Evolutionary conservation across 2,329 filamentous ascomycete species (phyloP), one percentile per base, ranked within the genome.

Genomic region (Bipolaris sorokiniana): DNA sequence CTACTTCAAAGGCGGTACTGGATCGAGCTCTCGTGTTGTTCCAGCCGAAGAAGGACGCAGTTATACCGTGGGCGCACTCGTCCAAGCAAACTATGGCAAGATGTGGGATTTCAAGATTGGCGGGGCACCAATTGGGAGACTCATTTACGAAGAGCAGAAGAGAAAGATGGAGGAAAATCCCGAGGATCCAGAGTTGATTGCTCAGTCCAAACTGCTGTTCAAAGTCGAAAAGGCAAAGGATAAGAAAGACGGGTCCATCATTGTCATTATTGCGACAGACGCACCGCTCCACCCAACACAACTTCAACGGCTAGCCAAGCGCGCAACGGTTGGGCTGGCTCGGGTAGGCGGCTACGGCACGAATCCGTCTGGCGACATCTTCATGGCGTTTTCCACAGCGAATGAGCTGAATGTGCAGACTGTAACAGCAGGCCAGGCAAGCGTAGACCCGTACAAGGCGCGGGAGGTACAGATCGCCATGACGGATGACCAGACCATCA

Each of bases 1-100:
- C 65, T 82, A 82, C 61, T 88, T 86, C 77, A 89, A 89, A 69
- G 88, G 86, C 34, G 87, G 88, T 0, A 90, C 87, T 0, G 87
- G 87, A 1, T 86, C 82, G 0, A 83, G 83, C 63, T 86, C 82
- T 46, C 81, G 88, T 22, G 62, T 85, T 7, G 80, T 89, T 0
- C 67, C 71, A 4, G 66, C 61, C 6, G 64, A 56, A 15, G 50
- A 62, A 6, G 64, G 58, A 7, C 72, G 67, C n/a, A 73, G 76
- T 3, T 89, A 86, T 65, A 87, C 83, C 0, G 79, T 90, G 18
- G 88, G 79, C 0, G 86, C 83, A 1, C 77, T 90, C 7, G 84
- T 87, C 3, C 87, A 89, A 71, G 82, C 84, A 44, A 90, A 90
- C 69, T 90, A 89, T 67, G 88, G 88, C 9, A 76, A 78, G 31